Conservation (phyloP, 2,329 filamentous ascomycete genomes). For the Scedosporium apiospermum region DNA sequence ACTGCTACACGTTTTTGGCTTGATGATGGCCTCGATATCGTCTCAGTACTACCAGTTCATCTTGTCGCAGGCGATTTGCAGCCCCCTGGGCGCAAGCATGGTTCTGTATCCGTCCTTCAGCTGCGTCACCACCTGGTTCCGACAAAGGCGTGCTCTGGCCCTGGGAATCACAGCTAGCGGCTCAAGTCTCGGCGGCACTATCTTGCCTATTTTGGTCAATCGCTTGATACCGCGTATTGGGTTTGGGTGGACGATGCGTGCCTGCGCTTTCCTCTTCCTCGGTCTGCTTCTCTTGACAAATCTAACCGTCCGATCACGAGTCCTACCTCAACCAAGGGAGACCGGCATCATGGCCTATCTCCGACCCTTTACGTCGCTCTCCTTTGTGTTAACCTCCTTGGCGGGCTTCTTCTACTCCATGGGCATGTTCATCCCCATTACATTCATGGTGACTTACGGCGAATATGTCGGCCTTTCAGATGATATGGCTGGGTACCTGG, state of each 20-base stretch:
- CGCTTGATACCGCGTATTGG: conserved; percentile 24
- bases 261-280: conserved; percentile 26
- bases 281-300: conserved; percentile 21
- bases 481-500: conserved; percentile 13
- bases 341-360: conserved; percentile 18
- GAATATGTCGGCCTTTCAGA: conserved; percentile 12
- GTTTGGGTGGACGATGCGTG: conserved; percentile 30
- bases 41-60: conserved; percentile 20
- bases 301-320: conserved; percentile 16
- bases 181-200: conserved; percentile 26
- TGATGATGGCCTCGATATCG: conserved; percentile 47
- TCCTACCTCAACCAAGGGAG: conserved; percentile 12
- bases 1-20: conserved; percentile 41
- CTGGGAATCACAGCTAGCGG: conserved; percentile 26
- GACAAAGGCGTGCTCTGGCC: conserved; percentile 21
- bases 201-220: conserved; percentile 30
- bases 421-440: conserved; percentile 23
- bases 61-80: conserved; percentile 8
- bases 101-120: conserved; percentile 13
- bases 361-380: conserved; percentile 18
- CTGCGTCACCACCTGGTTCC: conserved; percentile 23
- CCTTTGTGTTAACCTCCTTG: conserved; percentile 17
- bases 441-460: conserved; percentile 17
- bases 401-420: conserved; percentile 20
- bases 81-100: too few relatives aligned